Evolutionary conservation across 2,329 filamentous ascomycete species (phyloP), one percentile per base, ranked within the genome.

Genomic region (Elsinoe fawcettii): DNA sequence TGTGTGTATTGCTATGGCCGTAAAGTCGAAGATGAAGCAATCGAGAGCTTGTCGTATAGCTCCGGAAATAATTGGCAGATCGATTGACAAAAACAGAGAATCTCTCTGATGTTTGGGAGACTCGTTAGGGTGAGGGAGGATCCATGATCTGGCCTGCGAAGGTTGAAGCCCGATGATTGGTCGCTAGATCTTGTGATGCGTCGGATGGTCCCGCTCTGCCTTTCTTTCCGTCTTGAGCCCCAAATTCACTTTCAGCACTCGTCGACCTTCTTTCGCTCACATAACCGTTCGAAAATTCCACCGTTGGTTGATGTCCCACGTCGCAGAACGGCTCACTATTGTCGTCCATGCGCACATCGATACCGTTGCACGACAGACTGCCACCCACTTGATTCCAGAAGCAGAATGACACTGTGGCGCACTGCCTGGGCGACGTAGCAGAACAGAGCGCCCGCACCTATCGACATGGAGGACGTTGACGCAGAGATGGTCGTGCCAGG

Each of bases 271-370:
- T 51, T 36, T 36, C 27, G n/a, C 23, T 51, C 30, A 32, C 16
- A 18, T 22, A 34, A 53, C 49, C 30, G 49, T 53, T 53, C 41
- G 20, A 30, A 36, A 53, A 18, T 53, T 53, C 34, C 49, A 53
- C 49, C 49, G 49, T 53, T 53, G 32, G 20, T 53, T 39, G 30
- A 22, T 53, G 49, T 53, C 49, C 49, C 49, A 53, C 30, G 49
- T 34, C 49, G 30, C 49, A 53, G 49, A 53, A 53, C 49, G 49
- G 49, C 20, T 53, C 34, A 53, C 32, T 53, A 53, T 53, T 53
- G 49, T 39, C 49, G 49, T 53, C 49, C 32, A 53, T 53, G 49
- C 49, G 32, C 49, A 53, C 25, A 30, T n/a, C 25, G 32, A 34
- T 30, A 53, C 25, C 49, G 49, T 53, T 39, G 9, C 2, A 25